phyloP scores from a whole-genome alignment of 352 stramenopile species.

The Pythium utonaiense region DNA sequence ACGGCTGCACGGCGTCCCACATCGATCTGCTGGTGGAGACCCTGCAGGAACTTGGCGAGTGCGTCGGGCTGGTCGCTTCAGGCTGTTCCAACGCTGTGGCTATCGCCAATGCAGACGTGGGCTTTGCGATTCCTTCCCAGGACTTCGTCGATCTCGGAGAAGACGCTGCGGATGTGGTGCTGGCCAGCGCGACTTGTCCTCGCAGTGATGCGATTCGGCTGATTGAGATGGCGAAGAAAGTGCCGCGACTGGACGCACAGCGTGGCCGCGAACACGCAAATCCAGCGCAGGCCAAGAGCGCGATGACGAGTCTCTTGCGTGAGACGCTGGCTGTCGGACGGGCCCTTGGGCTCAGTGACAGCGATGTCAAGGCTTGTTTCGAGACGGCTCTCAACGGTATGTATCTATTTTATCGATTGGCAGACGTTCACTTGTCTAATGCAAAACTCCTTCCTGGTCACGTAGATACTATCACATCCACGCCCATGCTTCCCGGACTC shows the following conservation, averaged over 20 bases:
- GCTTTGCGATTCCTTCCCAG: constrained; percentile 39
- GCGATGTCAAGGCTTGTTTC: constrained; percentile 32
- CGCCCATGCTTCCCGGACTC: not conserved
- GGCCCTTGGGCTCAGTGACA: constrained; percentile 31
- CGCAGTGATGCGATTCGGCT: constrained; percentile 47
- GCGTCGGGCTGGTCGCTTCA: constrained; percentile 41
- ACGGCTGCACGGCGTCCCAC: constrained; percentile 36
- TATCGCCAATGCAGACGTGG: constrained; percentile 41
- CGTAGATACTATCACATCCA: not conserved
- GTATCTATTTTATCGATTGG: no score
- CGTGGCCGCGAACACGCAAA: constrained; percentile 1
- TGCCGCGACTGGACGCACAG: not conserved
- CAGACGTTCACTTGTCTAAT: not conserved
- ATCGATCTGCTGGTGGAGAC: constrained; percentile 50
- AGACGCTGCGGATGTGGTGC: constrained; percentile 41
- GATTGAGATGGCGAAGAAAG: constrained; percentile 47
- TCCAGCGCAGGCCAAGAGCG: constrained; percentile 13
- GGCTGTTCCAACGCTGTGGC: constrained; percentile 43
- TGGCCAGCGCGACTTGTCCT: constrained; percentile 36
- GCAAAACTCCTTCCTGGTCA: not conserved
- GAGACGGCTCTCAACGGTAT: constrained; percentile 22
- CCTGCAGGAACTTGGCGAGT: constrained; percentile 48
- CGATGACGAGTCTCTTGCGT: constrained; percentile 31
- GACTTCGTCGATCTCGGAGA: constrained; percentile 49
- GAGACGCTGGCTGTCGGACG: constrained; percentile 30